phyloP scores from a whole-genome alignment of 805 yeast species.

The Candida ficus region DNA sequence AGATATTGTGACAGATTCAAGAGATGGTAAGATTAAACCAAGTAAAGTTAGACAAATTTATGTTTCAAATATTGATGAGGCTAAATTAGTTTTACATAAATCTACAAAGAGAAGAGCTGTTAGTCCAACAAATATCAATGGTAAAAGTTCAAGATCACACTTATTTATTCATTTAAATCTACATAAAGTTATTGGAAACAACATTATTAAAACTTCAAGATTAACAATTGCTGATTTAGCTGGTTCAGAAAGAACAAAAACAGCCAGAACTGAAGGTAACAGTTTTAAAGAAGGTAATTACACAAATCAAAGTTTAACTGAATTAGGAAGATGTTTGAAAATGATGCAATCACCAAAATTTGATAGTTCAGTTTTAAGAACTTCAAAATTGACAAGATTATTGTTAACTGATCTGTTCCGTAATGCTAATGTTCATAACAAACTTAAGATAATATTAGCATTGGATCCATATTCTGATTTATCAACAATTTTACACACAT shows the following conservation, averaged over 20 bases:
- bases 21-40: slow-evolving; percentile 41
- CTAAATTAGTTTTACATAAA: slow-evolving; percentile 31
- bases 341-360: slow-evolving; percentile 33
- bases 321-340: slow-evolving; percentile 44
- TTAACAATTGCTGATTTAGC: slow-evolving; percentile 49
- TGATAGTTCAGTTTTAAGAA: slow-evolving; percentile 39
- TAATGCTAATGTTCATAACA: slow-evolving; percentile 15
- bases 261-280: slow-evolving; percentile 40
- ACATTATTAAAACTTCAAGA: slow-evolving; percentile 28
- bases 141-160: slow-evolving; percentile 45
- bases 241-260: slow-evolving; percentile 46
- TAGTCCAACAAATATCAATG: slow-evolving; percentile 39
- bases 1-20: slow-evolving; percentile 38
- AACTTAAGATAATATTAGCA: slow-evolving; percentile 22
- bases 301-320: slow-evolving; percentile 44
- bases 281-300: slow-evolving; percentile 42
- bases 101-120: slow-evolving; percentile 38
- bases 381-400: slow-evolving; percentile 44
- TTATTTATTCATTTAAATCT: slow-evolving; percentile 43
- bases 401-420: slow-evolving; percentile 37
- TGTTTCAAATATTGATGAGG: slow-evolving; percentile 33
- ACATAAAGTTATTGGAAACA: slow-evolving; percentile 23
- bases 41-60: slow-evolving; percentile 35
- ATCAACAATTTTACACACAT: slow-evolving; percentile 20
- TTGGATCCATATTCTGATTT: slow-evolving; percentile 23